Conservation (phyloP, 805 yeast genomes). For the Yarrowia sp. region DNA sequence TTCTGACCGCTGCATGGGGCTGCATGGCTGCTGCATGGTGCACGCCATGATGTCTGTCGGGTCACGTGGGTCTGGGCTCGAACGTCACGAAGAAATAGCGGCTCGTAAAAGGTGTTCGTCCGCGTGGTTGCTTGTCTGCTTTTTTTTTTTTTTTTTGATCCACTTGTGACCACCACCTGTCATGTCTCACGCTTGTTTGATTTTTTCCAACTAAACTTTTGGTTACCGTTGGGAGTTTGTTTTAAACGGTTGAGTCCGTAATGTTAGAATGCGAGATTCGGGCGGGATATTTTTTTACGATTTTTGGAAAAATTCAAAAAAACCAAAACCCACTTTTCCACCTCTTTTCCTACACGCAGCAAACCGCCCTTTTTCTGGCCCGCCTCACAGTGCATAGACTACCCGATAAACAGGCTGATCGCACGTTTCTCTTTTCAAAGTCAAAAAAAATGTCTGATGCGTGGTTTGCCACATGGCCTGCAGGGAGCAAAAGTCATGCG, state of each 20-base stretch:
- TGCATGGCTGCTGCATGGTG: constrained; percentile 15
- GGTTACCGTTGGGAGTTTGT: constrained; percentile 27
- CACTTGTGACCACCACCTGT: no score
- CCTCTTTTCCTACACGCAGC: no score
- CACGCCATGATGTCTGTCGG: neutral
- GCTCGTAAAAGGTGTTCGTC: no score
- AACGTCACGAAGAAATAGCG: no score
- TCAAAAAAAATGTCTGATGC: neutral
- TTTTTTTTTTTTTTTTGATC: neutral
- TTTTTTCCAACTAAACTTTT: constrained; percentile 2
- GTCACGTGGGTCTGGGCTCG: constrained; percentile 1
- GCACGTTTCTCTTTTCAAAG: constrained; percentile 4
- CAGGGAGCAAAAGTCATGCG: neutral
- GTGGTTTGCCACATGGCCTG: neutral
- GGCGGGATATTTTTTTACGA: no score
- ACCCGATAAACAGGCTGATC: constrained; percentile 14
- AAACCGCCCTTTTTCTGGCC: no score
- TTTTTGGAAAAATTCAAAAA: no score
- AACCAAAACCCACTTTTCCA: no score
- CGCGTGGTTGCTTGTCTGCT: no score
- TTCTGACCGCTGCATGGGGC: constrained; percentile 1
- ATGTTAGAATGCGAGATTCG: no score
- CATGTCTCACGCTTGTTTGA: neutral
- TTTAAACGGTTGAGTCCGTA: neutral
- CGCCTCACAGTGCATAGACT: constrained; percentile 11